These are phyloP conservation scores for Ophiostoma angusticollis DNA, from an alignment of 2,329 filamentous ascomycete species.

Conservation along the genomic window DNA sequence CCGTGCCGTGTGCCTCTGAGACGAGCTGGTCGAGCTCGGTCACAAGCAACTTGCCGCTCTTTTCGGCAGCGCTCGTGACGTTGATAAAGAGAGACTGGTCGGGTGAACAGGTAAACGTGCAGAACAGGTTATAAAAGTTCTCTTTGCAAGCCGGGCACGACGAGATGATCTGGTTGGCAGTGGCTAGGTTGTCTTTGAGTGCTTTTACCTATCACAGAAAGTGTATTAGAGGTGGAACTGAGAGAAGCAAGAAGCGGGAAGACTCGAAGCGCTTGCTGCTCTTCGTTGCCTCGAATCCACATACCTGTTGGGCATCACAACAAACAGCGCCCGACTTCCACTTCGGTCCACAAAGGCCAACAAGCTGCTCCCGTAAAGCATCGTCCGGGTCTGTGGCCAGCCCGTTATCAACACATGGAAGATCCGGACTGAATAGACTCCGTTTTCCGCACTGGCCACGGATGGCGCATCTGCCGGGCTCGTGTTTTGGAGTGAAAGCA, in stretches of 20 bases:
- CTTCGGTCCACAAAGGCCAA: constrained; percentile 73
- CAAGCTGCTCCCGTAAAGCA: constrained; percentile 61
- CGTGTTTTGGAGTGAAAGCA: constrained; percentile 51
- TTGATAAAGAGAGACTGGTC: constrained; percentile 95
- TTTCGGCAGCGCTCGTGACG: constrained; percentile 60
- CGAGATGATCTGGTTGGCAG: constrained; percentile 77
- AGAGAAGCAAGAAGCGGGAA: too few species aligned
- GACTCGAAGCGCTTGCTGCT: too few species aligned
- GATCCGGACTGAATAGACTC: constrained; percentile 74
- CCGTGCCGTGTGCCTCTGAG: constrained; percentile 68
- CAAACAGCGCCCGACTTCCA: constrained; percentile 80
- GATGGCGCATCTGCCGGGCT: constrained; percentile 79
- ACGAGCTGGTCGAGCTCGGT: constrained; percentile 85
- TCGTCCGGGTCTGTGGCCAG: constrained; percentile 62
- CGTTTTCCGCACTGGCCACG: constrained; percentile 85
- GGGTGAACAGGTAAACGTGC: constrained; percentile 94
- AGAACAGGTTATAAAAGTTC: constrained; percentile 98
- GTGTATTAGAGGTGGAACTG: constrained; percentile 7
- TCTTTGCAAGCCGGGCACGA: constrained; percentile 94
- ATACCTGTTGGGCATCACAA: constrained; percentile 69
- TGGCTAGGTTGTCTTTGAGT: constrained; percentile 72
- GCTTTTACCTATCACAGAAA: constrained; percentile 48
- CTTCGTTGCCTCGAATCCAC: too few species aligned
- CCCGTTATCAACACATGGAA: constrained; percentile 88
- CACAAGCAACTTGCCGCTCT: constrained; percentile 50